Percentiles rank a stretch among this genome's conserved stretches.
phyloP scores from a whole-genome alignment of 2,329 filamentous ascomycete species.

The Fusarium sp. region DNA sequence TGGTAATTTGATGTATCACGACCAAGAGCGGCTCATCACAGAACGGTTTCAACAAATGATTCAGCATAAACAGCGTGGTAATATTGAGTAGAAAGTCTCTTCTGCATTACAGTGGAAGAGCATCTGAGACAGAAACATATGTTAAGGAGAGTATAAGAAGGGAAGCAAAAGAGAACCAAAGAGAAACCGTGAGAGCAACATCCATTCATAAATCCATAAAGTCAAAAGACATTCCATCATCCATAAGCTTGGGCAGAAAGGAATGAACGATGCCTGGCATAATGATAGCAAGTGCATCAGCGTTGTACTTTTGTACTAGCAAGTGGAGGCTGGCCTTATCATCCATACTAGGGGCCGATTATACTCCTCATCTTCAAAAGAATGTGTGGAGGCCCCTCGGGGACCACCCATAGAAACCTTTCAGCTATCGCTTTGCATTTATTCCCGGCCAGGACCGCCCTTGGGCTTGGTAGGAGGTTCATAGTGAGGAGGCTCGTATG shows the following conservation, averaged over 20 bases:
- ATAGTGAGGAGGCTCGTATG: too few species aligned
- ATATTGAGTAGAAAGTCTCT: neutral
- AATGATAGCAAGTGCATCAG: neutral
- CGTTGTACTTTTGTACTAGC: neutral
- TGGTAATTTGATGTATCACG: too few species aligned
- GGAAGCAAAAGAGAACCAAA: neutral
- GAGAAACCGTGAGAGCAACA: neutral
- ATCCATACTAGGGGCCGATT: too few species aligned
- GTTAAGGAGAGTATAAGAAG: conserved; percentile 16
- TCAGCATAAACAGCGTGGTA: neutral
- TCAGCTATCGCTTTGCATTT: too few species aligned
- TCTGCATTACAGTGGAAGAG: neutral
- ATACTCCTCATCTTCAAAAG: neutral
- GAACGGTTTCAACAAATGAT: too few species aligned
- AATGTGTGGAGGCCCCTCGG: neutral
- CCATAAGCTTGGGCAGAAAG: neutral
- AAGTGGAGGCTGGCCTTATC: neutral
- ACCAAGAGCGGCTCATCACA: too few species aligned
- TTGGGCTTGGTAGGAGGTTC: neutral
- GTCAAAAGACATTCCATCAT: neutral
- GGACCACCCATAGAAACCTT: too few species aligned
- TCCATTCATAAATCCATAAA: neutral
- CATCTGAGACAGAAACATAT: neutral
- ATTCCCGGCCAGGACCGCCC: too few species aligned
- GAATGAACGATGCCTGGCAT: neutral